Conservation (phyloP, 148 eudicot species). For the Drosera capensis region DNA sequence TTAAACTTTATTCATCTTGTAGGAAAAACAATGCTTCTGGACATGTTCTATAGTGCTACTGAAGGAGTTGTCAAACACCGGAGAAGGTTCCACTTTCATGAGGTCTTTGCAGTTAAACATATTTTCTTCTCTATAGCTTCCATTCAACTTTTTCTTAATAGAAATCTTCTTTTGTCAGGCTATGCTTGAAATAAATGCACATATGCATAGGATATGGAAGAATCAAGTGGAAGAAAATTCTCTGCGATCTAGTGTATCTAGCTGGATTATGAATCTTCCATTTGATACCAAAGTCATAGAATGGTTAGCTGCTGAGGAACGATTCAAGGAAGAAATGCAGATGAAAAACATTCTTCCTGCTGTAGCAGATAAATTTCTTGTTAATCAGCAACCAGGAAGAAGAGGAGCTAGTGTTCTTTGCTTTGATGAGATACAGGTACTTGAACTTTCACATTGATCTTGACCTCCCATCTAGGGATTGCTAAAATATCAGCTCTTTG, state of each 20-base stretch:
- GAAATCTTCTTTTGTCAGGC: slow-evolving; percentile 39
- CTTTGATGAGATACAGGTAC: slow-evolving; percentile 96
- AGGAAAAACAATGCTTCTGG: slow-evolving; percentile 99
- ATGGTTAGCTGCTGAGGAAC: slow-evolving; percentile 91
- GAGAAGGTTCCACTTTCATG: slow-evolving; percentile 90
- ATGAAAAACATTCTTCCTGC: slow-evolving; percentile 81
- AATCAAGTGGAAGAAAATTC: slow-evolving; percentile 58
- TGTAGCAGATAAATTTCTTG: slow-evolving; percentile 86
- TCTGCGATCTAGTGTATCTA: slow-evolving; percentile 51
- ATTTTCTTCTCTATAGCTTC: no score
- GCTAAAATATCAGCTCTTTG: no score
- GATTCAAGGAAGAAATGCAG: slow-evolving; percentile 61
- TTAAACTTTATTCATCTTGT: slow-evolving; percentile 6
- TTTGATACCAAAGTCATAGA: slow-evolving; percentile 73
- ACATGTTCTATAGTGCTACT: slow-evolving; percentile 81
- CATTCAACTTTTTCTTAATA: no score
- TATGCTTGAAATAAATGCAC: slow-evolving; percentile 90
- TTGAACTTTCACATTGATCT: neutral
- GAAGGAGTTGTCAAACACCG: slow-evolving; percentile 82
- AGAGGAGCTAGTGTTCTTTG: slow-evolving; percentile 85
- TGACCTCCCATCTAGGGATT: neutral
- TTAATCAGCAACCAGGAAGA: slow-evolving; percentile 27
- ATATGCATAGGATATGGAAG: slow-evolving; percentile 92
- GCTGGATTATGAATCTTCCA: slow-evolving; percentile 86
- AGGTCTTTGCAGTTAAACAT: no score